Percentiles rank a stretch among this genome's conserved stretches.
These are phyloP conservation scores for Stemphylium vesicarium DNA, from an alignment of 2,329 filamentous ascomycete genomes.

Conservation along the genomic window DNA sequence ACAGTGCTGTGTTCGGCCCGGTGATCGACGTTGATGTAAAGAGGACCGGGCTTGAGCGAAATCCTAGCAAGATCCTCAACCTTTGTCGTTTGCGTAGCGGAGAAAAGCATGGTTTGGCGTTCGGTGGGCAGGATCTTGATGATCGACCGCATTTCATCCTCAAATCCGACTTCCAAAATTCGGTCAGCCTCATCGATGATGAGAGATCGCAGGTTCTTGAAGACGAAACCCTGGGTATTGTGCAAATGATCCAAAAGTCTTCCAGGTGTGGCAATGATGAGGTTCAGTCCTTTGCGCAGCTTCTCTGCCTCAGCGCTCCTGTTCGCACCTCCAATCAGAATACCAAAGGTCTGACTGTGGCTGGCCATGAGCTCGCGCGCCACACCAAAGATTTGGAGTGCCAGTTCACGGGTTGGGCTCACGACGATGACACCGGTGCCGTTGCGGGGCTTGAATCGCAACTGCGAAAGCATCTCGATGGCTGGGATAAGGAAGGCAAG, in stretches of 20 bases:
- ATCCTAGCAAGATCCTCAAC: conserved; percentile 96
- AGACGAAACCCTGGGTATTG: conserved; percentile 86
- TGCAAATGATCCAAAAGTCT: conserved; percentile 92
- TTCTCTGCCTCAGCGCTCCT: conserved; percentile 90
- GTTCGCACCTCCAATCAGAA: conserved; percentile 95
- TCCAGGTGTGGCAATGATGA: conserved; percentile 92
- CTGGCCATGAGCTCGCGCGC: conserved; percentile 90
- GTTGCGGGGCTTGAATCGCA: conserved; percentile 94
- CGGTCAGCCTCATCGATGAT: conserved; percentile 97
- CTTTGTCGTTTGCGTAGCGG: conserved; percentile 96
- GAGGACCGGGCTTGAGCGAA: conserved; percentile 84
- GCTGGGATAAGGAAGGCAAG: conserved; percentile 93
- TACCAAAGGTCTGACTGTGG: conserved; percentile 94
- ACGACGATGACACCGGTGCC: conserved; percentile 85
- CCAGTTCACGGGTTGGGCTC: conserved; percentile 53
- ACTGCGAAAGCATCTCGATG: conserved; percentile 86
- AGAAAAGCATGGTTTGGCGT: conserved; percentile 97
- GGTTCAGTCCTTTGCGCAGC: conserved; percentile 89
- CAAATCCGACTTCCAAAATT: conserved; percentile 96
- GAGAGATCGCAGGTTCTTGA: conserved; percentile 90
- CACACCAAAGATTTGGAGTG: conserved; percentile 74
- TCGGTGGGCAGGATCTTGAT: conserved; percentile 83
- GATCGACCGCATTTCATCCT: conserved; percentile 97
- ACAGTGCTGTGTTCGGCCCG: conserved; percentile 89
- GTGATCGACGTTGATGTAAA: conserved; percentile 97